phyloP scores from a whole-genome alignment of 1,284 basidiomycete genomes.

The Trichosporon inkin region DNA sequence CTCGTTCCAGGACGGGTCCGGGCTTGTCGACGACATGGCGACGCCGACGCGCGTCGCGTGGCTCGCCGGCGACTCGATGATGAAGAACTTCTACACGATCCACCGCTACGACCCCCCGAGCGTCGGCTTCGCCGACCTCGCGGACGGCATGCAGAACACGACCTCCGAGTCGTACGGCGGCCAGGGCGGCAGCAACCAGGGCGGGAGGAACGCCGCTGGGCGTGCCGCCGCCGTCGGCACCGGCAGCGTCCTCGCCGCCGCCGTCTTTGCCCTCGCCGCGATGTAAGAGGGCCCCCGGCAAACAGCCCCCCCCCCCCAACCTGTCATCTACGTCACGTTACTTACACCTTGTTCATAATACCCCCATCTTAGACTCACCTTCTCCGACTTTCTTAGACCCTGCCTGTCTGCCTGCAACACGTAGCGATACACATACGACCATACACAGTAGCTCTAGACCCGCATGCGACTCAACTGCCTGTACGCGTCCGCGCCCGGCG shows the following conservation, averaged over 20 bases:
- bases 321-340: background rate
- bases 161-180: background rate
- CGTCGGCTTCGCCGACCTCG: conserved; percentile 49
- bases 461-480: too few relatives aligned
- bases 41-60: conserved; percentile 50
- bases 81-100: conserved; percentile 60
- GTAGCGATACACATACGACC: too few relatives aligned
- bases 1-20: background rate
- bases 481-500: too few relatives aligned
- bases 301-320: too few relatives aligned
- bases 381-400: background rate
- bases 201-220: background rate
- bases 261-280: background rate
- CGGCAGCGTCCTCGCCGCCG: background rate
- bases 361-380: background rate
- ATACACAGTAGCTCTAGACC: too few relatives aligned
- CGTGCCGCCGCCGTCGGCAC: background rate
- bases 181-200: background rate
- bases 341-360: background rate
- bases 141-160: background rate
- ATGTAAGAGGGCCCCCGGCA: background rate
- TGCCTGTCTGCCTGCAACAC: too few relatives aligned
- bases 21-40: background rate
- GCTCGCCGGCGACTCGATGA: conserved; percentile 91
- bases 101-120: conserved; percentile 52